Evolutionary conservation across 2,329 filamentous ascomycete species (phyloP).

Genomic region (Neofusicoccum cordaticola): DNA sequence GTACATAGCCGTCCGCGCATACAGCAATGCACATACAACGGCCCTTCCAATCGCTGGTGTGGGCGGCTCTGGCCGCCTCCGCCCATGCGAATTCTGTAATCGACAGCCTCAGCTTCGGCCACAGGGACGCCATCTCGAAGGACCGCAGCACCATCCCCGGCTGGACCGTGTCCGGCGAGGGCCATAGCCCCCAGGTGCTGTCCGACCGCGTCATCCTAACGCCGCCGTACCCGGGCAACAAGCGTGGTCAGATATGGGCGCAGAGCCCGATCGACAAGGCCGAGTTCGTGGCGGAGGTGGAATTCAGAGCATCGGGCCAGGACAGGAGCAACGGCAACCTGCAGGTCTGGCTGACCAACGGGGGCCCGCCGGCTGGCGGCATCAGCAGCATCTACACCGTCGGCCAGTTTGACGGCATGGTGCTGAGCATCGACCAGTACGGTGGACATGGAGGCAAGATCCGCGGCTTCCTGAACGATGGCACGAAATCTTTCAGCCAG

Average conservation of each 20-base stretch:
- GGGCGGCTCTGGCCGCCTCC: slow-evolving; percentile 46
- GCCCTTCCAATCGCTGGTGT: slow-evolving; percentile 43
- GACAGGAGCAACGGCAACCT: slow-evolving; percentile 85
- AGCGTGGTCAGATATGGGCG: slow-evolving; percentile 79
- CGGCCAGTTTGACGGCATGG: slow-evolving; percentile 84
- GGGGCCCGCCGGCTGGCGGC: slow-evolving; percentile 64
- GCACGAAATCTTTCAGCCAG: slow-evolving; percentile 71
- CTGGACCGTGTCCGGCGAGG: slow-evolving; percentile 55
- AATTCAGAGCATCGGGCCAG: slow-evolving; percentile 82
- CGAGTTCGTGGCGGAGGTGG: slow-evolving; percentile 80
- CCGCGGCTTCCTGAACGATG: slow-evolving; percentile 92
- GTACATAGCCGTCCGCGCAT: slow-evolving; percentile 18
- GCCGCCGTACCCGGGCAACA: slow-evolving; percentile 80
- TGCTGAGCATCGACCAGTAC: slow-evolving; percentile 79
- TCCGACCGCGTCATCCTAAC: slow-evolving; percentile 93
- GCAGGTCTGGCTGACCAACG: slow-evolving; percentile 84
- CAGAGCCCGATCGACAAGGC: slow-evolving; percentile 58
- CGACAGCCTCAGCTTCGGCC: slow-evolving; percentile 75
- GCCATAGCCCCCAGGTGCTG: slow-evolving; percentile 59
- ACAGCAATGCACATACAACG: slow-evolving; percentile 32
- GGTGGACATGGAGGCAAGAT: slow-evolving; percentile 76
- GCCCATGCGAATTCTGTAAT: slow-evolving; percentile 65
- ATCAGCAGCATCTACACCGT: slow-evolving; percentile 80
- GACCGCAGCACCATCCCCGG: slow-evolving; percentile 55
- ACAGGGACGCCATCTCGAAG: slow-evolving; percentile 62